Evolutionary conservation across 164 flowering plant genomes (phyloP), one percentile per base, ranked within the genome.

Genomic region (Pachysandra terminalis): DNA sequence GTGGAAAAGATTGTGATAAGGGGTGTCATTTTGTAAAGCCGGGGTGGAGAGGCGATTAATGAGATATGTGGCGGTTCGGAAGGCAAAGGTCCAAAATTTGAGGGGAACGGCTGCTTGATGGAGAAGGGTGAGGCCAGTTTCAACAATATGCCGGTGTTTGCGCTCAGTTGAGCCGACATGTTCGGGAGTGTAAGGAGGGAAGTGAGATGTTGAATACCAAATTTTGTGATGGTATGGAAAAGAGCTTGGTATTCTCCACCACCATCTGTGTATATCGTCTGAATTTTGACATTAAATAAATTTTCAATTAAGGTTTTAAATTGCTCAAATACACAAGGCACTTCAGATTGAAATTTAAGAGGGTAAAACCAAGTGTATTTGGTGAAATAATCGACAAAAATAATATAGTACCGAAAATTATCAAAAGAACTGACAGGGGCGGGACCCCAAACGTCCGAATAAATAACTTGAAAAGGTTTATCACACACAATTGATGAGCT

Each of bases 161-260:
- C 73, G 41, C 28, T 61, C 66, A 22, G 23, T 59, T 3, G 22
- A 5, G 21, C 61, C 37, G 7, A 32, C 37, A 32, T 63, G 67
- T 56, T 70, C 58, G 19, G 64, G 73, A 1, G 67, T 70, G 19
- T 70, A 41, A 10, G 73, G 73, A 9, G 68, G 68, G 59, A 19
- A 0, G 59, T 65, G 16, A 65, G 27, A n/a, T 65, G 59, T 0
- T 22, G 21, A n/a, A 65, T 65, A 3, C 59, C 68, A 52, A 3
- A 7, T 32, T 32, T 3, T 3, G 37, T 7, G 37, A 32, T 3
- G 7, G 7, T 3, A 7, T 32, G 37, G 7, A 7, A 32, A 7
- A 32, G 37, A 3, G 37, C 37, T 53, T 21, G 0, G 45, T 53
- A 52, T 13, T 65, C 68, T 5, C 68, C 68, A 25, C 62, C 21